phyloP scores from a whole-genome alignment of 129 eudicot species.

The Artemisia annua region DNA sequence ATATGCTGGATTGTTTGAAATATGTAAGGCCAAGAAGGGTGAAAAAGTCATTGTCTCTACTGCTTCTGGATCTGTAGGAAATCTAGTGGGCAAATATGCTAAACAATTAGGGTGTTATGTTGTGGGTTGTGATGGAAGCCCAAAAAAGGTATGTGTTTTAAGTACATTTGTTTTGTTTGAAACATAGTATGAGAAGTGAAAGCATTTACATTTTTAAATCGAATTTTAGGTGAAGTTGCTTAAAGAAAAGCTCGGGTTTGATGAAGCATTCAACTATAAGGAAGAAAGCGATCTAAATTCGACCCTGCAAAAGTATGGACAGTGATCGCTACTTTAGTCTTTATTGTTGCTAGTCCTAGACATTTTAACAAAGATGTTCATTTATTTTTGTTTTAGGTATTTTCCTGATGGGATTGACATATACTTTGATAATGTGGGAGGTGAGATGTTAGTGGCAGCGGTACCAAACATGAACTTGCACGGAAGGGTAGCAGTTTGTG shows the following conservation, averaged over 20 bases:
- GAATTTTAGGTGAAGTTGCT: slow-evolving; percentile 59
- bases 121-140: slow-evolving; percentile 83
- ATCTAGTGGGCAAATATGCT: slow-evolving; percentile 82
- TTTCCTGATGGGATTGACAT: slow-evolving; percentile 85
- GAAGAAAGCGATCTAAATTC: slow-evolving; percentile 58
- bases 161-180: background rate
- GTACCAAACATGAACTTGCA: slow-evolving; percentile 68
- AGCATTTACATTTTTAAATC: background rate
- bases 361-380: background rate
- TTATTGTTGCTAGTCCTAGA: background rate
- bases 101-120: slow-evolving; percentile 77
- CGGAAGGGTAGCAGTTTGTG: slow-evolving; percentile 71
- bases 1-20: slow-evolving; percentile 63
- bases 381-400: slow-evolving; percentile 28
- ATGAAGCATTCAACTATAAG: slow-evolving; percentile 89
- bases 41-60: slow-evolving; percentile 79
- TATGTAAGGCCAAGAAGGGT: slow-evolving; percentile 77
- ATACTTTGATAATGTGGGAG: slow-evolving; percentile 93
- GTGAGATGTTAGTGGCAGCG: slow-evolving; percentile 73
- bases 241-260: slow-evolving; percentile 73
- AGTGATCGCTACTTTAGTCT: background rate
- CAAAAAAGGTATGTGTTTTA: slow-evolving; percentile 44
- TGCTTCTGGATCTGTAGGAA: slow-evolving; percentile 87
- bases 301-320: slow-evolving; percentile 58
- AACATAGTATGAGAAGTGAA: background rate